A percentile compares a stretch with the other conserved stretches of the same genome.
These are phyloP conservation scores for Stylosanthes scabra DNA, from an alignment of 331 rosid genomes.

Conservation along the genomic window DNA sequence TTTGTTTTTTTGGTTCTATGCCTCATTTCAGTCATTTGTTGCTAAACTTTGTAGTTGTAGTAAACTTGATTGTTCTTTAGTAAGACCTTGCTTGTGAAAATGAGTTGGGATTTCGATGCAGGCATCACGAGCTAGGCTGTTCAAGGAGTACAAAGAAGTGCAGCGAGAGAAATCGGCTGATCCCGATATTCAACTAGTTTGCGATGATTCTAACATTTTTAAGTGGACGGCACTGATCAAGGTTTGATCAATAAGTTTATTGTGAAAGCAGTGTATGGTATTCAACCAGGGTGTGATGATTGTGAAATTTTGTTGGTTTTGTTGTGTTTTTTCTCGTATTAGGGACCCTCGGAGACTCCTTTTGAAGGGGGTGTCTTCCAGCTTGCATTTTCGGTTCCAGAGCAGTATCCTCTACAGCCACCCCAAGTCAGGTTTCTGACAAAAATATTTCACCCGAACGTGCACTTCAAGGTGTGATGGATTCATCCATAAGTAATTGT, in stretches of 20 bases:
- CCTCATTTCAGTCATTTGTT: not conserved
- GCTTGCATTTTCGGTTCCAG: constrained; percentile 95
- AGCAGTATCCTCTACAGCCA: constrained; percentile 95
- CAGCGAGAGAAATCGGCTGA: constrained; percentile 90
- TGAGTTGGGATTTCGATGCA: constrained; percentile 33
- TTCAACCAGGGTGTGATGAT: constrained; percentile 3
- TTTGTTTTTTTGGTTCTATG: constrained; percentile 4
- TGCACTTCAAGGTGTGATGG: constrained; percentile 88
- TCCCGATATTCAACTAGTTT: constrained; percentile 89
- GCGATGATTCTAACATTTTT: constrained; percentile 93
- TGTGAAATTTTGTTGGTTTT: constrained; percentile 3
- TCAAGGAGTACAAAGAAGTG: constrained; percentile 98
- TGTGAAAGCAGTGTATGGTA: constrained; percentile 10
- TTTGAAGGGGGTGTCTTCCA: constrained; percentile 95
- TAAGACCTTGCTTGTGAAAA: not conserved
- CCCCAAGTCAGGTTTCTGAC: constrained; percentile 99
- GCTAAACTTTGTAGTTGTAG: not conserved
- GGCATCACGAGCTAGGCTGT: constrained; percentile 96
- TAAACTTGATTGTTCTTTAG: not conserved
- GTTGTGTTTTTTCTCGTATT: constrained; percentile 29
- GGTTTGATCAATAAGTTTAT: constrained; percentile 44
- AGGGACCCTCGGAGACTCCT: constrained; percentile 99
- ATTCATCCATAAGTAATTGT: constrained; percentile 13
- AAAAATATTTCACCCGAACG: constrained; percentile 97
- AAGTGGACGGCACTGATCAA: constrained; percentile 96